Conservation (phyloP, 306 rosid species). For the Lupinus albus region DNA sequence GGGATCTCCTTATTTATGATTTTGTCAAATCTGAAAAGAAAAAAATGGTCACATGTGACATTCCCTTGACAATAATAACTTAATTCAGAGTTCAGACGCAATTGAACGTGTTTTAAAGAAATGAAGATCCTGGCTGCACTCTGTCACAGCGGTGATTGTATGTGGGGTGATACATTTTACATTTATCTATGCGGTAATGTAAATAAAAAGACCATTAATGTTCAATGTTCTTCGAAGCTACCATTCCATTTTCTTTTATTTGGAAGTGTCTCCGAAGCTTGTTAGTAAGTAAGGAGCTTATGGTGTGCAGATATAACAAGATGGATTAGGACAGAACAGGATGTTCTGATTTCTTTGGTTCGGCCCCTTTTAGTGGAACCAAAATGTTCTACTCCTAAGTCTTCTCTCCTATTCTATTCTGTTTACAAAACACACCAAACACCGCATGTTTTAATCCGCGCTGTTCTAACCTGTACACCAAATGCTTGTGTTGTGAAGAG, state of each 20-base stretch:
- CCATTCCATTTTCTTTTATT: not conserved
- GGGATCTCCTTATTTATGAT: constrained; percentile 93
- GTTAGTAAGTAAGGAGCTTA: not conserved
- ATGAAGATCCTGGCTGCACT: not conserved
- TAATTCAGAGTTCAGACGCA: not conserved
- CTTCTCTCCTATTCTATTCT: no score
- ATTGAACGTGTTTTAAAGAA: not conserved
- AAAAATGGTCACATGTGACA: not conserved
- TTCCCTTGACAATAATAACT: not conserved
- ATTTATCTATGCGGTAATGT: not conserved
- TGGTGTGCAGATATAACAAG: no score
- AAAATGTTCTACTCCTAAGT: no score
- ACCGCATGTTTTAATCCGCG: no score
- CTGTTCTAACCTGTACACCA: no score
- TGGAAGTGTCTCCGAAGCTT: not conserved
- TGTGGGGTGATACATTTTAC: not conserved
- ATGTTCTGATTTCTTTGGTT: no score
- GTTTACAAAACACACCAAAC: no score
- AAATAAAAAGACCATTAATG: constrained; percentile 9
- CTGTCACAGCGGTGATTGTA: no score
- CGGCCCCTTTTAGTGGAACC: no score
- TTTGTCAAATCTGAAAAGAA: constrained; percentile 75
- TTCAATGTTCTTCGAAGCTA: not conserved
- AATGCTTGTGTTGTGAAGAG: not conserved
- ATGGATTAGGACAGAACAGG: no score